A percentile compares a stretch with the other conserved stretches of the same genome.
phyloP scores from a whole-genome alignment of 768 basidiomycete species.

The Terana coerulea region DNA sequence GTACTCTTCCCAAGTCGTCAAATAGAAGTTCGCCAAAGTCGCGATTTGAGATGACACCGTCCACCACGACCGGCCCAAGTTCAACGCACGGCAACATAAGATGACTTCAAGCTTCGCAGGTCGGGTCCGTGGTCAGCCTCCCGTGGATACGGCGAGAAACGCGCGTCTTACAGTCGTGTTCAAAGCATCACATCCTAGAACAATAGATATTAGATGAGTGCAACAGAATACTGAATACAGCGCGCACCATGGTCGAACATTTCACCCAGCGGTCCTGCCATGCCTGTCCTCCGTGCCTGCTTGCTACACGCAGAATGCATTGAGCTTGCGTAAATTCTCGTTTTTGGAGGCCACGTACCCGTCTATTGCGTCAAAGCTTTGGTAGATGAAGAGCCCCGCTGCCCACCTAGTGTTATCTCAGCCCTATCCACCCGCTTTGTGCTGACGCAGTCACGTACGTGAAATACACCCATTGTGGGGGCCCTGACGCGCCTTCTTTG shows the following conservation, averaged over 20 bases:
- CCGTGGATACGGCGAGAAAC: background rate
- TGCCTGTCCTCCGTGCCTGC: constrained; percentile 92
- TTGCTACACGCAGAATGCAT: constrained; percentile 50
- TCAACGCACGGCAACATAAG: constrained; percentile 78
- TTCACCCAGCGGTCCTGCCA: constrained; percentile 96
- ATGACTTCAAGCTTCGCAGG: constrained; percentile 74
- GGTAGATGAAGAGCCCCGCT: constrained; percentile 85
- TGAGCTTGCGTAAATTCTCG: background rate
- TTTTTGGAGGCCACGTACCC: constrained; percentile 48
- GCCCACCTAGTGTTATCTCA: constrained; percentile 90
- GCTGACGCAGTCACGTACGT: constrained; percentile 55
- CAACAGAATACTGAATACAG: background rate
- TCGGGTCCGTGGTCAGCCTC: background rate
- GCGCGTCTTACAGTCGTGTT: constrained; percentile 74
- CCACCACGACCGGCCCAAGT: constrained; percentile 96
- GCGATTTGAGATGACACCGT: constrained; percentile 82
- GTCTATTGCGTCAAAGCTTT: constrained; percentile 85
- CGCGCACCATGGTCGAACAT: constrained; percentile 93
- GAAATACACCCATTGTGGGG: constrained; percentile 87
- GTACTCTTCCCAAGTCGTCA: constrained; percentile 80
- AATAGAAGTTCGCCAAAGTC: constrained; percentile 66
- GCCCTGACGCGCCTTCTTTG: constrained; percentile 55
- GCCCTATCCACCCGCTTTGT: no score
- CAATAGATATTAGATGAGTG: background rate
- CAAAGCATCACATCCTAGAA: constrained; percentile 81